These are phyloP conservation scores for Aspergillus candidus DNA, from an alignment of 2,329 filamentous ascomycete genomes.

Conservation along the genomic window DNA sequence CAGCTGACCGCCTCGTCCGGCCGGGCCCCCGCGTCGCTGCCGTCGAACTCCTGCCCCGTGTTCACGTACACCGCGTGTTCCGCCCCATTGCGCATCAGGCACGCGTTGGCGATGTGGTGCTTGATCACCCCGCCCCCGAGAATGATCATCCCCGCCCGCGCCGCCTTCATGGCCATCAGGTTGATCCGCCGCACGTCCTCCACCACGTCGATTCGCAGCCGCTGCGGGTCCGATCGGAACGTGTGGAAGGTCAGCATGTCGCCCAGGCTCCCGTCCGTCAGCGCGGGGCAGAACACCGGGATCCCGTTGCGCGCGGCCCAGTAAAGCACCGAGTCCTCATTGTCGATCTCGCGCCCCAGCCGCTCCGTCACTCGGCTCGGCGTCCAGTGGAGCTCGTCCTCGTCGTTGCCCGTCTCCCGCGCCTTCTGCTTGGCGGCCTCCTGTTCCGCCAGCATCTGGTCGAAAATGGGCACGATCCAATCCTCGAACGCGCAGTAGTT, in stretches of 20 bases:
- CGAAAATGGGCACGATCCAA: constrained; percentile 93
- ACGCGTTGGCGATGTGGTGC: constrained; percentile 97
- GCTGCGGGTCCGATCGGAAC: constrained; percentile 76
- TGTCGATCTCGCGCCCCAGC: constrained; percentile 87
- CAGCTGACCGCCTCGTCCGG: constrained; percentile 97
- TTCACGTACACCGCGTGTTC: constrained; percentile 98
- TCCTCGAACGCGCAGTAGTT: constrained; percentile 98
- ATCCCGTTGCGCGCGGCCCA: constrained; percentile 98
- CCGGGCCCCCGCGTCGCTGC: constrained; percentile 87
- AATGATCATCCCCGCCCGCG: constrained; percentile 89
- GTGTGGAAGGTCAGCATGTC: constrained; percentile 99
- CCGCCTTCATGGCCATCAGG: constrained; percentile 79
- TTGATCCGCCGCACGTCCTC: constrained; percentile 92
- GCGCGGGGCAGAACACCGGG: constrained; percentile 89
- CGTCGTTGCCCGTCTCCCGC: constrained; percentile 37
- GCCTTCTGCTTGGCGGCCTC: constrained; percentile 64
- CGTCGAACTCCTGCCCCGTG: constrained; percentile 94
- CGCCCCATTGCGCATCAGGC: constrained; percentile 93
- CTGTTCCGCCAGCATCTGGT: constrained; percentile 89
- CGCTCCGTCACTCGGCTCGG: constrained; percentile 86
- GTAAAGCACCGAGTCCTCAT: constrained; percentile 87
- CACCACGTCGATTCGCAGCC: constrained; percentile 83
- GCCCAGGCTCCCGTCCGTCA: constrained; percentile 90
- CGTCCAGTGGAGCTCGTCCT: constrained; percentile 78
- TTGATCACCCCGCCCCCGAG: constrained; percentile 93